Conservation (phyloP, 2,329 filamentous ascomycete genomes). For the Cadophora malorum region DNA sequence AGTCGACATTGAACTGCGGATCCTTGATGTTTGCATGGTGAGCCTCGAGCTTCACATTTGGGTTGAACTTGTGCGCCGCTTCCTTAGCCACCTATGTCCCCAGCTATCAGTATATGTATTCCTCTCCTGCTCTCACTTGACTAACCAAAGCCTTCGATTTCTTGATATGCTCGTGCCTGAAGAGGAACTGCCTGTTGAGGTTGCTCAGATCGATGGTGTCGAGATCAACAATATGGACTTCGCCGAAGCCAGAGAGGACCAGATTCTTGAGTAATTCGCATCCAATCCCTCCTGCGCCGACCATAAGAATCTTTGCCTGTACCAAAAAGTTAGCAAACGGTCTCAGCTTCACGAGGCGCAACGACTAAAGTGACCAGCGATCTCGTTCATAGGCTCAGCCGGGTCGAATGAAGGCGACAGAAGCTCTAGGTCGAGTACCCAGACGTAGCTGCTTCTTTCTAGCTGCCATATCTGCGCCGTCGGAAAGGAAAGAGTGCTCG, state of each 20-base stretch:
- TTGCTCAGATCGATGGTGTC: conserved; percentile 99
- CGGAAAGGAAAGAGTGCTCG: not conserved
- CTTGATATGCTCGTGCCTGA: conserved; percentile 96
- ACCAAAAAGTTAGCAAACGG: conserved; percentile 45
- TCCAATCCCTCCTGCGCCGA: conserved; percentile 95
- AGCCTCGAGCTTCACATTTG: conserved; percentile 82
- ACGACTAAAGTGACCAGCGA: not conserved
- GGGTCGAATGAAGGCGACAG: not conserved
- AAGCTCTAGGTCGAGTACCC: not conserved
- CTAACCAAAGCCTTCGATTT: conserved; percentile 90
- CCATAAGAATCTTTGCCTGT: conserved; percentile 87
- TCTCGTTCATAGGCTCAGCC: not conserved
- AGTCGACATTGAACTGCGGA: conserved; percentile 80
- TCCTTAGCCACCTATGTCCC: conserved; percentile 81
- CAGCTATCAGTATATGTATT: conserved; percentile 26
- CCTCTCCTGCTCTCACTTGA: conserved; percentile 28
- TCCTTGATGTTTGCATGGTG: conserved; percentile 98
- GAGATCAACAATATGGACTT: conserved; percentile 94
- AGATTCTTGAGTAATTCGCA: conserved; percentile 98
- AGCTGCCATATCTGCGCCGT: not conserved
- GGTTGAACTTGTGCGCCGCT: conserved; percentile 88
- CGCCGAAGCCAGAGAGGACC: conserved; percentile 87
- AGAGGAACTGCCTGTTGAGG: conserved; percentile 96
- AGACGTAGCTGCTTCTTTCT: not conserved
- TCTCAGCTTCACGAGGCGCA: conserved; percentile 26